A percentile compares a stretch with the other conserved stretches of the same genome.
Conservation (phyloP, 2,329 filamentous ascomycete species). For the Calonectria pteridis region DNA sequence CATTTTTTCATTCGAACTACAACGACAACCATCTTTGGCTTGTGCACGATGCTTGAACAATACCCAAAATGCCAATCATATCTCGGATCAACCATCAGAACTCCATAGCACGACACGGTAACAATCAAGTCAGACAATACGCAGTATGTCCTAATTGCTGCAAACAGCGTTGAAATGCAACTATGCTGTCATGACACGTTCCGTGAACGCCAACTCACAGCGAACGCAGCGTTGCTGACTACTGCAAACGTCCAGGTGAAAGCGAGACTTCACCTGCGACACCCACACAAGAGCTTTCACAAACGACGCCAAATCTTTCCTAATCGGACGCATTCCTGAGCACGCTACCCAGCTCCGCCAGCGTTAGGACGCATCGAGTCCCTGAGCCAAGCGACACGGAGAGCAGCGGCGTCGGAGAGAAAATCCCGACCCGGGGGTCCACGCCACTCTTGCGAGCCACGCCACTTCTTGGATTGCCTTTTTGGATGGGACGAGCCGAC, state of each 20-base stretch:
- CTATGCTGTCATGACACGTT: background rate
- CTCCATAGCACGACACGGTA: background rate
- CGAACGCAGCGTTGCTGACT: background rate
- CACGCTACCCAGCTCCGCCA: background rate
- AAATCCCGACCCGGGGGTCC: constrained; percentile 3
- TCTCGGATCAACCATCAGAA: background rate
- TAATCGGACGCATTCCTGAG: constrained; percentile 4
- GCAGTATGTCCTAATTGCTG: background rate
- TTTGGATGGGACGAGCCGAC: background rate
- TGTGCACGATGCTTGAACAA: background rate
- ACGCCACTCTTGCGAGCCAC: background rate
- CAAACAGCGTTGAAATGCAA: background rate
- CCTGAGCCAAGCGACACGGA: background rate
- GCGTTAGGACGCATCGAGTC: background rate
- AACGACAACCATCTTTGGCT: accelerated
- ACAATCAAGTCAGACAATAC: background rate
- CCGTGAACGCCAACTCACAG: background rate
- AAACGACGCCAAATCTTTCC: background rate
- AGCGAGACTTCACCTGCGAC: background rate
- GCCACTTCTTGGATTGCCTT: background rate
- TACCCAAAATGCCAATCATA: background rate
- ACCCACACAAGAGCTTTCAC: background rate
- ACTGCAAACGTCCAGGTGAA: background rate
- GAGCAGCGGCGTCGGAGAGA: constrained; percentile 12
- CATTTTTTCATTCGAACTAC: background rate